These are phyloP conservation scores for Fonsecaea multimorphosa DNA, from an alignment of 2,329 filamentous ascomycete genomes.

Conservation along the genomic window DNA sequence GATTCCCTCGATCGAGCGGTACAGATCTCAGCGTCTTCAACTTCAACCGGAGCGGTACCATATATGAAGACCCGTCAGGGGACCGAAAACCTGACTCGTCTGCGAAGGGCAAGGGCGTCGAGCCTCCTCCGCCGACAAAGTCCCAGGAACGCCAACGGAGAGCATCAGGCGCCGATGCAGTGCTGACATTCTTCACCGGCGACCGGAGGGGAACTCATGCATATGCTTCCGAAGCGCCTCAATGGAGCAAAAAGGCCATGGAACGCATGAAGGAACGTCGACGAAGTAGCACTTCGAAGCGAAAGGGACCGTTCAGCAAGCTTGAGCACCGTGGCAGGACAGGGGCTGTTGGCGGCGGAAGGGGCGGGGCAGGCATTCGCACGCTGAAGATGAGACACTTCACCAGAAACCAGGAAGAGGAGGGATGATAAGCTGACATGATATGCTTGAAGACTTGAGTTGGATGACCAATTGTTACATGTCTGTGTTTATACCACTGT, in stretches of 20 bases:
- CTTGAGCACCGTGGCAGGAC: slow-evolving; percentile 20
- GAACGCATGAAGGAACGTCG: slow-evolving; percentile 22
- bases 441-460: not conserved
- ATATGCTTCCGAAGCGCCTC: slow-evolving; percentile 26
- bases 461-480: not conserved
- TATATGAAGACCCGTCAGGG: slow-evolving; percentile 6
- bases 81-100: slow-evolving; percentile 3
- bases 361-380: slow-evolving; percentile 29
- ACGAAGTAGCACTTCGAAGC: slow-evolving; percentile 8
- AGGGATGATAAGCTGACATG: slow-evolving; percentile 5
- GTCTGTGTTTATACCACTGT: not conserved
- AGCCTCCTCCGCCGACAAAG: not conserved
- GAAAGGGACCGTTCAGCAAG: slow-evolving; percentile 31
- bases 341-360: slow-evolving; percentile 27
- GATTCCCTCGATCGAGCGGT: slow-evolving; percentile 3
- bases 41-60: slow-evolving; percentile 21
- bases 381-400: slow-evolving; percentile 29
- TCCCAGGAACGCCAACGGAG: slow-evolving; percentile 26
- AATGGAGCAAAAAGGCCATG: slow-evolving; percentile 35
- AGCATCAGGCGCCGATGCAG: slow-evolving; percentile 33
- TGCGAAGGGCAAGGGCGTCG: slow-evolving; percentile 21
- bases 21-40: slow-evolving; percentile 20
- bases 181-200: slow-evolving; percentile 36
- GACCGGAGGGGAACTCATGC: slow-evolving; percentile 27
- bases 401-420: slow-evolving; percentile 5